Conservation (phyloP, 352 stramenopile genomes). For the Phytophthora palmivora region DNA sequence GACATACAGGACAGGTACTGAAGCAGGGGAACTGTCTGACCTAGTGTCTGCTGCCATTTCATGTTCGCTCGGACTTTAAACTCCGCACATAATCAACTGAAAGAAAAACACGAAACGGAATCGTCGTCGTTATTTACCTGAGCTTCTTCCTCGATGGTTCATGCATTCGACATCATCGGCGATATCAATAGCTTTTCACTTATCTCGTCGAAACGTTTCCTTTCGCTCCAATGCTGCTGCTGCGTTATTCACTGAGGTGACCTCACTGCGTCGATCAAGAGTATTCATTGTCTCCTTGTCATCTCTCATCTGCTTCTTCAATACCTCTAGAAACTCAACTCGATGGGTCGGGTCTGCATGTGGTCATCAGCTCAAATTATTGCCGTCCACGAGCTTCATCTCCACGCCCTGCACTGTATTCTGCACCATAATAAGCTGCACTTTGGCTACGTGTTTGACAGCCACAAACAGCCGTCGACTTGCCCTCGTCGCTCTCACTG, state of each 20-base stretch:
- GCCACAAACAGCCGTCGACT: slow-evolving; percentile 49
- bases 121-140: slow-evolving; percentile 23
- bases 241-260: not conserved
- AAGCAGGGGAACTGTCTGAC: not conserved
- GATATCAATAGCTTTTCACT: slow-evolving; percentile 53
- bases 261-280: not conserved
- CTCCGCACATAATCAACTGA: slow-evolving; percentile 13
- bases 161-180: too few relatives aligned
- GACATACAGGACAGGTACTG: not conserved
- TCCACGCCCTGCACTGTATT: slow-evolving; percentile 52
- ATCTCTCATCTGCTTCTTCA: slow-evolving; percentile 25
- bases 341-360: slow-evolving; percentile 41
- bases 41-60: slow-evolving; percentile 4
- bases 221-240: slow-evolving; percentile 13
- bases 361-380: slow-evolving; percentile 51
- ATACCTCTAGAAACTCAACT: slow-evolving; percentile 49
- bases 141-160: not conserved
- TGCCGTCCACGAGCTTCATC: slow-evolving; percentile 38
- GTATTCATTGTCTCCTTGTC: slow-evolving; percentile 1
- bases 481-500: slow-evolving; percentile 11
- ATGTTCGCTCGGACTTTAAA: slow-evolving; percentile 7
- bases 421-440: slow-evolving; percentile 46
- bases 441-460: slow-evolving; percentile 32
- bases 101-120: slow-evolving; percentile 32
- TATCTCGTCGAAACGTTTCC: slow-evolving; percentile 33